Percentiles rank a stretch among this genome's conserved stretches.
Conservation (phyloP, 345 rosid species). For the Arabis hirsuta region DNA sequence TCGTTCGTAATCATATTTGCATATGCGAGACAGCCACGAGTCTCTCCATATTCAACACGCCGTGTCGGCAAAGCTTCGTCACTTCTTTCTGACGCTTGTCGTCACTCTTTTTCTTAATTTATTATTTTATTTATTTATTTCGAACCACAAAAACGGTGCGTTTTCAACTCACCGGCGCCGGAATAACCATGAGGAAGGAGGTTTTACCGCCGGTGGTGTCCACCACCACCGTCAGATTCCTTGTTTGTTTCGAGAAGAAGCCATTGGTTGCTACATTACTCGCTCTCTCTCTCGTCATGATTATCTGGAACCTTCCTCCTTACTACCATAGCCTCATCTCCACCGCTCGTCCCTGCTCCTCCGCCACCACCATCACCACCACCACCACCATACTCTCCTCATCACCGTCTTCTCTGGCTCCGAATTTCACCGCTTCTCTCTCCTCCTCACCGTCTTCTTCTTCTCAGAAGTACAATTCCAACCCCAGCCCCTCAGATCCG, state of each 20-base stretch:
- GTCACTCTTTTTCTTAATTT: neutral
- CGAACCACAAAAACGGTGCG: neutral
- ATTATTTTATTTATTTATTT: neutral
- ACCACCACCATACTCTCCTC: constrained; percentile 31
- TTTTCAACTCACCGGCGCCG: constrained; percentile 29
- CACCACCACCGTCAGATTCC: constrained; percentile 47
- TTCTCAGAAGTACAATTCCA: constrained; percentile 45
- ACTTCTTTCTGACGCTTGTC: constrained; percentile 36
- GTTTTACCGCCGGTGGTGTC: constrained; percentile 39
- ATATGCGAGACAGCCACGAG: constrained; percentile 30
- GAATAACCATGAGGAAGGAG: constrained; percentile 60
- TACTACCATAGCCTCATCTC: constrained; percentile 70
- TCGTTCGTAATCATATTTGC: neutral
- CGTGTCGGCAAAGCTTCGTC: constrained; percentile 46
- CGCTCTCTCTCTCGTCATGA: constrained; percentile 68
- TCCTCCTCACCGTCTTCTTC: constrained; percentile 15
- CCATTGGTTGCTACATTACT: constrained; percentile 66
- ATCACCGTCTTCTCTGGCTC: neutral
- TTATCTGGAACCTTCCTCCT: constrained; percentile 79
- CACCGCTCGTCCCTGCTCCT: constrained; percentile 49
- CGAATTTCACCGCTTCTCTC: constrained; percentile 34
- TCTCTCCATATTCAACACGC: constrained; percentile 5
- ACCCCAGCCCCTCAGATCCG: constrained; percentile 48
- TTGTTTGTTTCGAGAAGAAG: constrained; percentile 63
- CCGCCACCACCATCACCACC: constrained; percentile 32